phyloP scores from a whole-genome alignment of 164 flowering plant species.

The Dillenia suffruticosa region DNA sequence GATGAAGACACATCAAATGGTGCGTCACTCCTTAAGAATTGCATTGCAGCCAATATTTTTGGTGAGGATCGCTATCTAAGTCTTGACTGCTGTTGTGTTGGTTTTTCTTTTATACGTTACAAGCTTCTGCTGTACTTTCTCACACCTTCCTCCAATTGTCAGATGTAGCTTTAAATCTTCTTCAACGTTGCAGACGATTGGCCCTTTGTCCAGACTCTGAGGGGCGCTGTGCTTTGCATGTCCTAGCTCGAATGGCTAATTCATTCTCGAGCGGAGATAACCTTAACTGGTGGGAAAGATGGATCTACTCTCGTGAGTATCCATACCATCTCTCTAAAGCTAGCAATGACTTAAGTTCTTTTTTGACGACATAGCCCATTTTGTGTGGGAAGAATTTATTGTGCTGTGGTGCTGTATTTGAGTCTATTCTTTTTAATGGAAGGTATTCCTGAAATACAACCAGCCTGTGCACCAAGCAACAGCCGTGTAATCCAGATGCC shows the following conservation, averaged over 20 bases:
- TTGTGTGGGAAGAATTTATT: no score
- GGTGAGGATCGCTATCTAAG: constrained; percentile 5
- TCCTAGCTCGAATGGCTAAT: constrained; percentile 13
- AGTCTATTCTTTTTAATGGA: no score
- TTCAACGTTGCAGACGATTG: constrained; percentile 13
- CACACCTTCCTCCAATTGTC: background rate
- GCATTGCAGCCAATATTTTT: constrained; percentile 9
- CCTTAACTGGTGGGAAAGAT: constrained; percentile 6
- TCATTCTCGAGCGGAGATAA: constrained; percentile 14
- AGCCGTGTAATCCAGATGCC: no score
- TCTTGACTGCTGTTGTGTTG: background rate
- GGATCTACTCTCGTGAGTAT: constrained; percentile 14
- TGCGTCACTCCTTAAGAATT: constrained; percentile 12
- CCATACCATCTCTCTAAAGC: background rate
- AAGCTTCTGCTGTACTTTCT: background rate
- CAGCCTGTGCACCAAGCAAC: no score
- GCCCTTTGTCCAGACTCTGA: constrained; percentile 13
- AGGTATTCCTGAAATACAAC: no score
- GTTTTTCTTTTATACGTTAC: no score
- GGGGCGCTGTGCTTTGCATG: constrained; percentile 2
- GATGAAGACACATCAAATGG: constrained; percentile 11
- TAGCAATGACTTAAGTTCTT: no score
- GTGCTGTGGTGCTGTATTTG: no score
- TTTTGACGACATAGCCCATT: no score
- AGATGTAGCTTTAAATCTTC: constrained; percentile 25